Evolutionary conservation across 2,329 filamentous ascomycete genomes (phyloP), one percentile per base, ranked within the genome.

Genomic region (Aspergillus udagawae): DNA sequence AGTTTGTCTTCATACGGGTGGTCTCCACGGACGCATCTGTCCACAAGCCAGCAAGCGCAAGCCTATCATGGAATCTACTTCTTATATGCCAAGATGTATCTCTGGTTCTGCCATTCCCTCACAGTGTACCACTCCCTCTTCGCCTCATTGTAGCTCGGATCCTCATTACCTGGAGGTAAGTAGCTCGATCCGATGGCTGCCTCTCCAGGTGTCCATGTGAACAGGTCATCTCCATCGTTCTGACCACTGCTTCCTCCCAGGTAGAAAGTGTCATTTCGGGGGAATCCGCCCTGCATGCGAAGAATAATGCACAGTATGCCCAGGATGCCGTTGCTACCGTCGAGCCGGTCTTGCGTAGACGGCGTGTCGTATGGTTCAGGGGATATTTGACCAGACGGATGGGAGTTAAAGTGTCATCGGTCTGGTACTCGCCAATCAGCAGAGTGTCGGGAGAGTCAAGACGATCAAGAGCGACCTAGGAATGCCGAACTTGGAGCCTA

Each of bases 381-480:
- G 66, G 59, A 41, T 64, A 75, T 54, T 70, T 68, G 29, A 66
- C 66, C 47, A 73, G 57, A n/a, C 71, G 69, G 51, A 68, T 66
- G 6, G 65, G 66, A 3, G 54, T 57, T 12, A 59, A 49, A 4
- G 53, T 51, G 3, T 63, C 61, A 9, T 63, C 67, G 42, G 54
- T 60, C 4, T 69, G 65, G 57, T 70, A 75, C 57, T 75, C 73
- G 42, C 73, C 73, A 0, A 74, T 64, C 8, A 75, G 55, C 9
- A 75, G 58, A 12, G 63, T 68, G 55, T 72, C 65, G 2, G 68
- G 67, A 7, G 55, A 61, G 32, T 67, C 66, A 27, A 67, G 74
- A 35, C 71, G 65, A 59, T 76, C 73, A n/a, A 75, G 67, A 1
- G 71, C 63, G 41, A 75, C 63, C 57, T 60, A 75, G 17, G 71